A percentile compares a stretch with the other conserved stretches of the same genome.
phyloP scores from a whole-genome alignment of 495 filamentous ascomycete species.

The Talaromyces nanjingensis region DNA sequence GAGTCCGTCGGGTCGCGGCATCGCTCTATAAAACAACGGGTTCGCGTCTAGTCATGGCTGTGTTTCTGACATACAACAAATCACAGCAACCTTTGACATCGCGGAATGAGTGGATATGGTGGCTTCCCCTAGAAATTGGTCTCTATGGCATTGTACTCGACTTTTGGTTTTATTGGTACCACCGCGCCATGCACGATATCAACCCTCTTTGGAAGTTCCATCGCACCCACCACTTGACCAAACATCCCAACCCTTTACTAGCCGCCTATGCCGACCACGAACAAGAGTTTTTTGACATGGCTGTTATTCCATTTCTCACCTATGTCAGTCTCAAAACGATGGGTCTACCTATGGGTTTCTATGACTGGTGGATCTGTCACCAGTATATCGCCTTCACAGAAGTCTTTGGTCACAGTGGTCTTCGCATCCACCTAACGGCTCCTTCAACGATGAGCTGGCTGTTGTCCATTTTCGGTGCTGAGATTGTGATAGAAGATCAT shows the following conservation, averaged over 20 bases:
- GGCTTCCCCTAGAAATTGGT: conserved; percentile 25
- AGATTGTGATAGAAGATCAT: conserved; percentile 33
- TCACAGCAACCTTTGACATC: not conserved
- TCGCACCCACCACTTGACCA: conserved; percentile 34
- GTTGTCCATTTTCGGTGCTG: conserved; percentile 21
- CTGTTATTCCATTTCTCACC: conserved; percentile 27
- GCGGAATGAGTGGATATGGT: conserved; percentile 39
- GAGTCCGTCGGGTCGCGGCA: conserved; percentile 24
- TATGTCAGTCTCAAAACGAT: conserved; percentile 24
- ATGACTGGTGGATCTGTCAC: conserved; percentile 37
- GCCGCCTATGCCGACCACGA: conserved; percentile 29
- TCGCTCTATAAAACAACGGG: conserved; percentile 23
- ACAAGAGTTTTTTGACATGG: conserved; percentile 34
- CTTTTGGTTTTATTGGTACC: conserved; percentile 39
- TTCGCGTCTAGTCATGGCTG: conserved; percentile 27
- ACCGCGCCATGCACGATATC: conserved; percentile 29
- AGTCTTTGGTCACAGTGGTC: conserved; percentile 28
- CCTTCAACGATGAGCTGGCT: conserved; percentile 25
- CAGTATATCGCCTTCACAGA: conserved; percentile 31
- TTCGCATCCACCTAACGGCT: conserved; percentile 25
- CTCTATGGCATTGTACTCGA: conserved; percentile 32
- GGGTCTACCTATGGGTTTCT: conserved; percentile 33
- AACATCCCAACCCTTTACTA: conserved; percentile 31
- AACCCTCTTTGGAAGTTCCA: conserved; percentile 31
- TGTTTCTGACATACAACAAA: conserved; percentile 22